A percentile compares a stretch with the other conserved stretches of the same genome.
Conservation (phyloP, 164 flowering plant species). For the Vitis rupestris region DNA sequence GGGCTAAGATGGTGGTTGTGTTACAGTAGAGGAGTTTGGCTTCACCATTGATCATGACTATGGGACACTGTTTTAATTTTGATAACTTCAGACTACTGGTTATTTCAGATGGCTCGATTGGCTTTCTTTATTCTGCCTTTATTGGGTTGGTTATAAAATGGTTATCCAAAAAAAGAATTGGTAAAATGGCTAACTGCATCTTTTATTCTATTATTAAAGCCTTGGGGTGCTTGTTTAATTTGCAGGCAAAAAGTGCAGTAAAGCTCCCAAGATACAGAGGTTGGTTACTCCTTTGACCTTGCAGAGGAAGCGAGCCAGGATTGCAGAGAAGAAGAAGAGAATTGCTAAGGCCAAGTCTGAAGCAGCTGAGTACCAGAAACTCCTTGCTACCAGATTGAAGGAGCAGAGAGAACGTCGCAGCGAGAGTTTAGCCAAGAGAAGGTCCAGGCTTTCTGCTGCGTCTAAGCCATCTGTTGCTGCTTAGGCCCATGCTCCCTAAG, state of each 20-base stretch:
- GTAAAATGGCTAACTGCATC: neutral
- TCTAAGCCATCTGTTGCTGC: constrained; percentile 40
- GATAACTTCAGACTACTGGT: too few relatives aligned
- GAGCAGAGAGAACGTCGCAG: constrained; percentile 50
- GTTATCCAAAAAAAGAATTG: too few relatives aligned
- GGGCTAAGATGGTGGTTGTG: too few relatives aligned
- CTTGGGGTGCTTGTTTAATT: neutral
- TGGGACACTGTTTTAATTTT: too few relatives aligned
- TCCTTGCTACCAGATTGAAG: constrained; percentile 42
- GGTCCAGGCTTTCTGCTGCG: constrained; percentile 45
- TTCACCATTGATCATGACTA: too few relatives aligned
- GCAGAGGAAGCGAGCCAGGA: constrained; percentile 47
- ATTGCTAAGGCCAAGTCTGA: constrained; percentile 44
- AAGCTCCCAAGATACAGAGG: constrained; percentile 50
- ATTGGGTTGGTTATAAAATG: too few relatives aligned
- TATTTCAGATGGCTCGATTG: too few relatives aligned
- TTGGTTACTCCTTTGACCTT: constrained; percentile 53
- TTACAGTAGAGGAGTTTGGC: too few relatives aligned
- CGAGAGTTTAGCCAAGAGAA: constrained; percentile 47
- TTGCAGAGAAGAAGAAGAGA: constrained; percentile 53
- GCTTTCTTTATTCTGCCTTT: too few relatives aligned
- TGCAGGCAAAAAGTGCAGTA: constrained; percentile 33
- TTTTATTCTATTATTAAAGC: neutral
- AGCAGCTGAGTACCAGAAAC: constrained; percentile 51
- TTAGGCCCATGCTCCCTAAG: constrained; percentile 5